Conservation (phyloP, 2,329 filamentous ascomycete genomes). For the Alternaria infectoria region DNA sequence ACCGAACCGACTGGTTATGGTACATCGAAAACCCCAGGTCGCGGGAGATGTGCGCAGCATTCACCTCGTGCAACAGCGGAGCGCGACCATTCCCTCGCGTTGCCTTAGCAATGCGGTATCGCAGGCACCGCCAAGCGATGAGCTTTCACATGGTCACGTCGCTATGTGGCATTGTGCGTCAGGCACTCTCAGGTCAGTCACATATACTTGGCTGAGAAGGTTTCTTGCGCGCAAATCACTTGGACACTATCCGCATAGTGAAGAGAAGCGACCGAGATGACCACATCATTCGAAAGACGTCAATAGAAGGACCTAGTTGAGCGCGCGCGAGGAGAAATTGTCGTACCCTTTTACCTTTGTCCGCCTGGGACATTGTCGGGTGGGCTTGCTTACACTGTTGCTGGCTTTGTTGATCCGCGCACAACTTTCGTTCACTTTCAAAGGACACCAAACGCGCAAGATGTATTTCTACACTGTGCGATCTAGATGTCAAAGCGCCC, state of each 20-base stretch:
- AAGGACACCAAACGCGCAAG: slow-evolving; percentile 1
- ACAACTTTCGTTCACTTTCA: background rate
- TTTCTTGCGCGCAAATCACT: background rate
- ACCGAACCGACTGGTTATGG: background rate
- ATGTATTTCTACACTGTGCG: slow-evolving; percentile 1
- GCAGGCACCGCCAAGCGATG: background rate
- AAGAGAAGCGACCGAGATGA: background rate
- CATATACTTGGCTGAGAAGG: background rate
- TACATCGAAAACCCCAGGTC: background rate
- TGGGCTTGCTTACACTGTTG: background rate
- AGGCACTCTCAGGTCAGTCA: background rate
- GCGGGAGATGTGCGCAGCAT: background rate
- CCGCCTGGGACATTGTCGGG: slow-evolving; percentile 2
- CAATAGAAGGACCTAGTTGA: background rate
- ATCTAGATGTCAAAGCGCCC: slow-evolving; percentile 5
- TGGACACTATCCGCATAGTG: background rate
- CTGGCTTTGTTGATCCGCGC: slow-evolving; percentile 2
- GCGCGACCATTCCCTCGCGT: too few relatives aligned
- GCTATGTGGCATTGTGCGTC: background rate
- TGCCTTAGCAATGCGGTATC: background rate
- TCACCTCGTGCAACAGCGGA: background rate
- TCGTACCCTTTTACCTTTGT: slow-evolving; percentile 13
- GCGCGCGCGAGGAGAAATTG: background rate
- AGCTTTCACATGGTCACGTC: background rate
- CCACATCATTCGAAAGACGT: background rate